phyloP scores from a whole-genome alignment of 2,329 filamentous ascomycete genomes.

The Periconia macrospinosa region DNA sequence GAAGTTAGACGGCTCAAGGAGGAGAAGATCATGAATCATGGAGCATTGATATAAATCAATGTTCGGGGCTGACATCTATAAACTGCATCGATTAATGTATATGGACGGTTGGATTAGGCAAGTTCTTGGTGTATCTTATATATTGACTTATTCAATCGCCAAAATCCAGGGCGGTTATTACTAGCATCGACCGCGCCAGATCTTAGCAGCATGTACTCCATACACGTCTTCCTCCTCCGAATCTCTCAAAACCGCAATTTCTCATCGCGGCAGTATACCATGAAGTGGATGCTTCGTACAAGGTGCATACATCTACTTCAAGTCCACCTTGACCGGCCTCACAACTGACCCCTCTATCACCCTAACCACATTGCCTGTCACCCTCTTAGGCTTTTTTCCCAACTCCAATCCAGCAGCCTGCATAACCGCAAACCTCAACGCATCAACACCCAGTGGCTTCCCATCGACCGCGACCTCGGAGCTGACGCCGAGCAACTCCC shows the following conservation, averaged over 20 bases:
- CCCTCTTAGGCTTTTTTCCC: background rate
- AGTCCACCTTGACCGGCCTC: too few species aligned
- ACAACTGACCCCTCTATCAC: too few species aligned
- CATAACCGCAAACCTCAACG: slow-evolving; percentile 66
- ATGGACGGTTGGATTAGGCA: background rate
- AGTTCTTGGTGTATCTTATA: background rate
- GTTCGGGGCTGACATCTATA: too few species aligned
- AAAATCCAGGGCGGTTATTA: background rate
- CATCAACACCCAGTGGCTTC: slow-evolving; percentile 61
- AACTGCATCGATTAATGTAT: too few species aligned
- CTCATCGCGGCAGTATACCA: too few species aligned
- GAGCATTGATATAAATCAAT: slow-evolving; percentile 37
- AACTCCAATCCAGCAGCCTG: slow-evolving; percentile 51
- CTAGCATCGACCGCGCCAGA: too few species aligned
- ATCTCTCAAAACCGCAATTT: too few species aligned
- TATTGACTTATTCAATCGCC: background rate
- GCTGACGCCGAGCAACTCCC: slow-evolving; percentile 64
- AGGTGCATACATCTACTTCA: too few species aligned
- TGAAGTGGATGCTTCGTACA: too few species aligned
- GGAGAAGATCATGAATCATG: slow-evolving; percentile 45
- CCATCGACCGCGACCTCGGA: slow-evolving; percentile 52
- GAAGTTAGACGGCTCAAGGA: slow-evolving; percentile 50
- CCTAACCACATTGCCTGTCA: background rate
- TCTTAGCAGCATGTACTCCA: too few species aligned
- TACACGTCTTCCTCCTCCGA: too few species aligned